Evolutionary conservation across 2,329 filamentous ascomycete species (phyloP).

Genomic region (Aspergillus brasiliensis): DNA sequence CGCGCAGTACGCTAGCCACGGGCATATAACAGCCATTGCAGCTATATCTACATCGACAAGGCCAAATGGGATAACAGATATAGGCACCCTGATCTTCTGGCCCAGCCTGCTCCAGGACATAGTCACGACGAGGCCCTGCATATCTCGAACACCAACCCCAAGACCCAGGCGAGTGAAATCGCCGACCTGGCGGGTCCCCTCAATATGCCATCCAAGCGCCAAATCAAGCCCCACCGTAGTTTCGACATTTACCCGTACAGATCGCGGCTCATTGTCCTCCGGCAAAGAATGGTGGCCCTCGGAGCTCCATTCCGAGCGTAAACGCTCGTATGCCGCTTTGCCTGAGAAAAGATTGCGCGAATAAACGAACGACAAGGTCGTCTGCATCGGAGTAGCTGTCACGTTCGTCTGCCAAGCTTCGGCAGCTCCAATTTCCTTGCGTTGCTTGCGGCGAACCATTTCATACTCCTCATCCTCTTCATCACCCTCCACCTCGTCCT

Average conservation of each 20-base stretch:
- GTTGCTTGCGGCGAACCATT: constrained; percentile 19
- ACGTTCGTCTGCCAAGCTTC: constrained; percentile 39
- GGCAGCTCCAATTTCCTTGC: constrained; percentile 24
- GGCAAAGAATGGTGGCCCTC: constrained; percentile 41
- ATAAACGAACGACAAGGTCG: constrained; percentile 37
- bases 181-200: constrained; percentile 40
- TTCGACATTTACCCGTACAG: constrained; percentile 38
- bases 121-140: constrained; percentile 39
- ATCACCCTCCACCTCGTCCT: constrained; percentile 28
- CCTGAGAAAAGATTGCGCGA: constrained; percentile 42
- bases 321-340: constrained; percentile 31
- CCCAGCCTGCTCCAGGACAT: constrained; percentile 45
- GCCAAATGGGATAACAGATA: constrained; percentile 39
- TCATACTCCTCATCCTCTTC: constrained; percentile 21
- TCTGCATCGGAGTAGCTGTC: constrained; percentile 31
- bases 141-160: constrained; percentile 39
- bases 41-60: constrained; percentile 38
- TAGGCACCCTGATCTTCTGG: constrained; percentile 43
- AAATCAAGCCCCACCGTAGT: constrained; percentile 30
- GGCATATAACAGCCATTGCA: constrained; percentile 38
- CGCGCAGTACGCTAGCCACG: constrained; percentile 43
- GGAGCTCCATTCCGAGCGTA: constrained; percentile 44
- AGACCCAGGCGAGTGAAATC: constrained; percentile 44
- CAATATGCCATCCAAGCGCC: constrained; percentile 37
- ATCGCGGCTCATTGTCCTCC: constrained; percentile 30